Evolutionary conservation across 148 eudicot species (phyloP).

Genomic region (Rheum nobile): DNA sequence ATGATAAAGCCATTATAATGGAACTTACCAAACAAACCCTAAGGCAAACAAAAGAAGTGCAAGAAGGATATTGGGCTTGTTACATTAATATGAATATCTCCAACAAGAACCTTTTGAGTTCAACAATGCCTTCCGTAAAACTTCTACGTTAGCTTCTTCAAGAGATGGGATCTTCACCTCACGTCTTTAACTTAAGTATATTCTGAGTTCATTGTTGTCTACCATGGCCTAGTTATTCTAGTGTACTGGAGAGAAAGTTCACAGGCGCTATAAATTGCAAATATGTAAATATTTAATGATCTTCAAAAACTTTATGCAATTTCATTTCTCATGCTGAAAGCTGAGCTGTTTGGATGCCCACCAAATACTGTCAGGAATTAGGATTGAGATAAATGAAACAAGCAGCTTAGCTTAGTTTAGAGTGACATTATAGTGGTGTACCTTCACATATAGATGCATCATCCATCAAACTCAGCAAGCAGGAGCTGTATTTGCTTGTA

Average conservation of each 20-base stretch:
- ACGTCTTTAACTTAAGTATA: background rate
- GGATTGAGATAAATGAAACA: background rate
- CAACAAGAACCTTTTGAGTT: background rate
- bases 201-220: background rate
- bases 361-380: background rate
- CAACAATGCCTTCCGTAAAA: background rate
- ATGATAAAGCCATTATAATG: too few relatives aligned
- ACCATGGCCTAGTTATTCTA: background rate
- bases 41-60: background rate
- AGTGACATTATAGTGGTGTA: background rate
- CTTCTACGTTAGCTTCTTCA: background rate
- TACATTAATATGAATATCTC: background rate
- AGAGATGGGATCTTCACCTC: background rate
- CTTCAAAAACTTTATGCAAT: background rate
- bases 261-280: background rate
- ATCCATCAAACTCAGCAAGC: slow-evolving; percentile 5
- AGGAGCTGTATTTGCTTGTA: background rate
- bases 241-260: too few relatives aligned
- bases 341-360: background rate
- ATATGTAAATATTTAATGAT: background rate
- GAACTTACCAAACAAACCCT: too few relatives aligned
- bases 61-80: background rate
- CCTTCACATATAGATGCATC: background rate
- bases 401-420: background rate
- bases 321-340: background rate